Conservation (phyloP, 305 asterid species). For the Caryopteris hybrid region DNA sequence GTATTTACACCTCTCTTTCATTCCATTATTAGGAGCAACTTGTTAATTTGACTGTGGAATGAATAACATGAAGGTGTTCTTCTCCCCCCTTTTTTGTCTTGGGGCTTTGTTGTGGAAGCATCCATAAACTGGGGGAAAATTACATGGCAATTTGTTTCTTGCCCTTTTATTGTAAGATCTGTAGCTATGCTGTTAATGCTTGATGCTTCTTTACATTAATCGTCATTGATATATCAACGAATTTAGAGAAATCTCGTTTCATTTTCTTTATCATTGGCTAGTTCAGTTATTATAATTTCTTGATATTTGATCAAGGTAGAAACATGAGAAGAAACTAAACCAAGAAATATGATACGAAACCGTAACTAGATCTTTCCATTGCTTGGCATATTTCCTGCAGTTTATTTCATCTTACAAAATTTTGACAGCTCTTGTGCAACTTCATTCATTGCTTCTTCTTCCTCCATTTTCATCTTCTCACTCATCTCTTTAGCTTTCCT, state of each 20-base stretch:
- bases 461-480: conserved; percentile 18
- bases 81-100: conserved; percentile 38
- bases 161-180: conserved; percentile 32
- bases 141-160: conserved; percentile 31
- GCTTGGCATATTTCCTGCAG: not conserved
- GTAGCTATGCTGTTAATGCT: conserved; percentile 36
- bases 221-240: conserved; percentile 28
- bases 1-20: conserved; percentile 20
- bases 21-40: conserved; percentile 29
- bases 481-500: conserved; percentile 16
- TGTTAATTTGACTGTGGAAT: conserved; percentile 27
- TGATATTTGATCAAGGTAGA: not conserved
- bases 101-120: conserved; percentile 51
- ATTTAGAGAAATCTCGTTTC: conserved; percentile 15
- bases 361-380: not conserved
- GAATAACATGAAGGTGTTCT: conserved; percentile 35
- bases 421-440: conserved; percentile 5
- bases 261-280: not conserved
- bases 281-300: not conserved
- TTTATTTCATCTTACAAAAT: conserved; percentile 5
- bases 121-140: conserved; percentile 29
- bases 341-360: not conserved
- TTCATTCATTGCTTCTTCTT: not conserved
- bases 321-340: not conserved
- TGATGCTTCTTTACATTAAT: conserved; percentile 29